Evolutionary conservation across 1,284 basidiomycete species (phyloP).

Genomic region (Papiliotrema nemorosa): DNA sequence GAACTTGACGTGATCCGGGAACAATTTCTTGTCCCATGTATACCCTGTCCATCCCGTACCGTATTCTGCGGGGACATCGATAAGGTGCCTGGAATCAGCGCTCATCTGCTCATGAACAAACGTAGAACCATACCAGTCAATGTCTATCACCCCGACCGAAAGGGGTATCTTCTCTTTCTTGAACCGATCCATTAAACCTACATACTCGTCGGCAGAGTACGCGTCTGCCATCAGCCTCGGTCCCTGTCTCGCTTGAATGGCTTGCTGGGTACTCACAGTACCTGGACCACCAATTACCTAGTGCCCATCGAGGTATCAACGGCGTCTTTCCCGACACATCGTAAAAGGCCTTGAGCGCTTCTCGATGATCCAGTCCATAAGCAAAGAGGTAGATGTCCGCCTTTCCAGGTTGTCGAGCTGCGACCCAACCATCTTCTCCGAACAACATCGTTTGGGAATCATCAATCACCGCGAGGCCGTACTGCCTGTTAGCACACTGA

Average conservation of each 20-base stretch:
- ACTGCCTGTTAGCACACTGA: not conserved
- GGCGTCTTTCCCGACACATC: constrained; percentile 16
- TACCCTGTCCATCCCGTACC: constrained; percentile 26
- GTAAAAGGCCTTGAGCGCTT: constrained; percentile 18
- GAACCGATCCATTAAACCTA: constrained; percentile 25
- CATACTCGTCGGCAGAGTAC: constrained; percentile 20
- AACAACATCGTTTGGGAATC: constrained; percentile 23
- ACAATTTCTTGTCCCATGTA: constrained; percentile 26
- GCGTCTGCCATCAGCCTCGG: constrained; percentile 7
- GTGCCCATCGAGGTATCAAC: constrained; percentile 22
- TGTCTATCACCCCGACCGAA: constrained; percentile 24
- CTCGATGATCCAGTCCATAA: constrained; percentile 19
- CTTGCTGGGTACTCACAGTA: constrained; percentile 7
- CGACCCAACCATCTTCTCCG: constrained; percentile 19
- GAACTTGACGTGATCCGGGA: constrained; percentile 25
- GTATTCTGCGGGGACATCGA: constrained; percentile 16
- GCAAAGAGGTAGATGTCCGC: constrained; percentile 24
- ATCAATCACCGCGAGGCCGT: constrained; percentile 18
- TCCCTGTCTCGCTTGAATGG: no score
- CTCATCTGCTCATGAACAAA: not conserved
- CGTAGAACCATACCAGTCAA: constrained; percentile 18
- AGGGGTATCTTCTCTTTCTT: constrained; percentile 21
- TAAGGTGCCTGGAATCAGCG: not conserved
- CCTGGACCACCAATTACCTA: constrained; percentile 31
- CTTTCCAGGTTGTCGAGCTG: constrained; percentile 4